Base-by-base conservation (phyloP, 2,329 filamentous ascomycete species). In the Pleoardoris graminearum region DNA sequence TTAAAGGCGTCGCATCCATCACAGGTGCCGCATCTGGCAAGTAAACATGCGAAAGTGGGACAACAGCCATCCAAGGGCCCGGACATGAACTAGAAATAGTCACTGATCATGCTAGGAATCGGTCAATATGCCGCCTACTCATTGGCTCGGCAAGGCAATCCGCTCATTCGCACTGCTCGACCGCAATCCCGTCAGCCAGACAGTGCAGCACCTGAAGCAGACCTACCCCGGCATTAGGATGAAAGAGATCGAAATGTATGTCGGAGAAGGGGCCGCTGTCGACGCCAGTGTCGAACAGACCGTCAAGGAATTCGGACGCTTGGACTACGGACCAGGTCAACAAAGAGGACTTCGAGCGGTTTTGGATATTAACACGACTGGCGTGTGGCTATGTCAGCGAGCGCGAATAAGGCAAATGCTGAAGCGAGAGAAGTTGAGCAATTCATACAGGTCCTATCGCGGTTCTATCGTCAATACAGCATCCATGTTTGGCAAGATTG, bases 361-460 rank as follows among this genome's bases (percentile, higher is more conserved):
- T 1, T 59, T 85, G 3, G 75, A 78, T 50, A 69, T 84, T 39
- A 82, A 86, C 55, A 73, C 83, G 19, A 78, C 78, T 37, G 83
- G 82, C 3, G 78, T 85, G 0, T 85, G 81, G 77, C 70, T 82
- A 21, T 84, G 82, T 55, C 80, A 85, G 60, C 73, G 76, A 45
- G 82, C 80, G 35, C 74, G 85, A 65, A 68, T 84, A 14, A 62
- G 63, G 3, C 70, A 77, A 38, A 83, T 84, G 80, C 55, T 81
- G 14, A 71, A 73, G 37, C 81, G 84, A 61, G 76, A 81, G 22
- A 66, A 63, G 48, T 53, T 51, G 1, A 54, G 55, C 14, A 48
- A 66, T 30, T 67, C 66, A 4, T 59, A 62, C 25, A 61, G 68
- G 21, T 60, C 62, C 3, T 79, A 76, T 33, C 71, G 81, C 17